Evolutionary conservation across 2,329 filamentous ascomycete species (phyloP).

Genomic region (Penicillium palitans): DNA sequence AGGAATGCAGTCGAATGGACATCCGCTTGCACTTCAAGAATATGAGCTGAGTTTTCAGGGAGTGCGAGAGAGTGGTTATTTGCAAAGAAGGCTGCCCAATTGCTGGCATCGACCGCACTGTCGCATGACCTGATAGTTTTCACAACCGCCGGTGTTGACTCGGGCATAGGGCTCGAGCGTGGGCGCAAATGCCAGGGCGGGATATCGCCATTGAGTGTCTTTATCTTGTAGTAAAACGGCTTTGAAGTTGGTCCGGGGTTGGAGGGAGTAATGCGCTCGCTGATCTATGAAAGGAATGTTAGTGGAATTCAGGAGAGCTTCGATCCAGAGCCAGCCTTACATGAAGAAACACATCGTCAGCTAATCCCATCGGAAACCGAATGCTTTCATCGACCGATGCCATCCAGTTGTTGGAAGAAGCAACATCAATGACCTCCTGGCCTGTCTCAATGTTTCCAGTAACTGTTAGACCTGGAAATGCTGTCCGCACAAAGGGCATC

Average conservation of each 20-base stretch:
- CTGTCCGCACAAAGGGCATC: slow-evolving; percentile 33
- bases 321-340: slow-evolving; percentile 22
- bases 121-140: slow-evolving; percentile 26
- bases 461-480: slow-evolving; percentile 31
- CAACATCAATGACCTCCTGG: slow-evolving; percentile 14
- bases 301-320: not conserved
- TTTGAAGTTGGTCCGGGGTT: not conserved
- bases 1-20: slow-evolving; percentile 30
- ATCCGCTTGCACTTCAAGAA: slow-evolving; percentile 26
- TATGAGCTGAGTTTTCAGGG: slow-evolving; percentile 15
- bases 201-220: slow-evolving; percentile 42
- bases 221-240: slow-evolving; percentile 33
- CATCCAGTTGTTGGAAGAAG: slow-evolving; percentile 16
- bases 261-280: slow-evolving; percentile 22
- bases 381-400: slow-evolving; percentile 23
- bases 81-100: slow-evolving; percentile 19
- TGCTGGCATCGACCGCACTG: not conserved
- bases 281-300: slow-evolving; percentile 18
- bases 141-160: slow-evolving; percentile 25
- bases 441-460: slow-evolving; percentile 23
- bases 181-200: slow-evolving; percentile 42
- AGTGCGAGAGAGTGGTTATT: slow-evolving; percentile 9
- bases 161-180: slow-evolving; percentile 41
- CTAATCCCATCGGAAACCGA: slow-evolving; percentile 27
- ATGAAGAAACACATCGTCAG: slow-evolving; percentile 47